Conservation (phyloP, 2,329 filamentous ascomycete genomes). For the Cladosporium velox region DNA sequence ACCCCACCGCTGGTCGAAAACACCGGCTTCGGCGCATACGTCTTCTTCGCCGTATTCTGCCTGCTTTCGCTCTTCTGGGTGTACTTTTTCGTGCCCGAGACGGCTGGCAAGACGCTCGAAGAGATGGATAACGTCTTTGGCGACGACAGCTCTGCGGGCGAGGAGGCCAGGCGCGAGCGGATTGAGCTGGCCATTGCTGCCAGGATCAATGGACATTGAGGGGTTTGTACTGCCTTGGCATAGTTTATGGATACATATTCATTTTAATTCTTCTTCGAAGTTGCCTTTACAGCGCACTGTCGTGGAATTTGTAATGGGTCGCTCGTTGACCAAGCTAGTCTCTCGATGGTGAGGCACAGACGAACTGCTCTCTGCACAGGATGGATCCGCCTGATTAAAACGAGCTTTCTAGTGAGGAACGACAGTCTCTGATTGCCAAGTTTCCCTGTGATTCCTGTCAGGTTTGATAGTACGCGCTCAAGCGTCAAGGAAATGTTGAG, state of each 20-base stretch:
- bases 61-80: slow-evolving; percentile 54
- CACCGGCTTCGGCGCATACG: slow-evolving; percentile 59
- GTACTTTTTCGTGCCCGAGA: slow-evolving; percentile 57
- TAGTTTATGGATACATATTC: neutral
- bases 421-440: too few relatives aligned
- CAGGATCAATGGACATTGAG: slow-evolving; percentile 12
- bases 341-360: neutral
- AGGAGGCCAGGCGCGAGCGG: slow-evolving; percentile 30
- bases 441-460: too few relatives aligned
- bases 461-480: too few relatives aligned
- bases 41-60: slow-evolving; percentile 62
- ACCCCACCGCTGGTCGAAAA: slow-evolving; percentile 45
- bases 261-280: neutral
- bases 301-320: neutral
- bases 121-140: slow-evolving; percentile 34
- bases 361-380: neutral
- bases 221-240: neutral
- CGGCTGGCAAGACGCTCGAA: slow-evolving; percentile 19
- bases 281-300: neutral
- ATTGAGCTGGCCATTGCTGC: slow-evolving; percentile 31
- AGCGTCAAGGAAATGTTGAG: too few relatives aligned
- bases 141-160: slow-evolving; percentile 30
- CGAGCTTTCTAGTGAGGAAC: too few relatives aligned
- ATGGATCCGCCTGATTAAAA: too few relatives aligned
- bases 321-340: neutral